Conservation (phyloP, 495 filamentous ascomycete genomes). For the Penicillium paxilli region DNA sequence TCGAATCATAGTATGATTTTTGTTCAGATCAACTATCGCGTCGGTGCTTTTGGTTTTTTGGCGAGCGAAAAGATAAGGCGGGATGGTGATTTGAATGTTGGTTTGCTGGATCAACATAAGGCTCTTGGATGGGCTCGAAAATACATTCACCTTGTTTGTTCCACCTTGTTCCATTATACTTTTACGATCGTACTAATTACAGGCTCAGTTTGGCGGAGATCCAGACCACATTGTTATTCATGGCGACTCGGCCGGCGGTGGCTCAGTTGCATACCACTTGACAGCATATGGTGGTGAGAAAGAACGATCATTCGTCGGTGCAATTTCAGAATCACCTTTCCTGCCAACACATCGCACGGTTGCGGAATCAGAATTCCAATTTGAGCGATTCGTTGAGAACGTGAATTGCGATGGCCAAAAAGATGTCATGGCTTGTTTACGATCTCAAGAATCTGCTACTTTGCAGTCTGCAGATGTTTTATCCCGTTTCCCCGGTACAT, state of each 20-base stretch:
- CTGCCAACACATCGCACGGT: constrained; percentile 61
- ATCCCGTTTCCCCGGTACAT: constrained; percentile 51
- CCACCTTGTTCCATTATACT: neutral
- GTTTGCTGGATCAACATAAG: constrained; percentile 65
- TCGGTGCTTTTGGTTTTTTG: constrained; percentile 69
- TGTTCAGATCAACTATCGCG: constrained; percentile 75
- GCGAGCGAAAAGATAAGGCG: constrained; percentile 56
- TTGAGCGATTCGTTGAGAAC: constrained; percentile 52
- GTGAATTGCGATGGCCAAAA: constrained; percentile 42
- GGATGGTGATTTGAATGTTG: constrained; percentile 56
- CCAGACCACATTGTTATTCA: constrained; percentile 68
- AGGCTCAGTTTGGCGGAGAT: constrained; percentile 63
- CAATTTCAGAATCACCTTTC: constrained; percentile 59
- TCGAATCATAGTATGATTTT: constrained; percentile 56
- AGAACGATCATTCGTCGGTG: constrained; percentile 57
- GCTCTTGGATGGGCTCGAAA: constrained; percentile 63
- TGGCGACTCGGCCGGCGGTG: constrained; percentile 67
- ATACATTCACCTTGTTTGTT: constrained; percentile 39
- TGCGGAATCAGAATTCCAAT: constrained; percentile 59
- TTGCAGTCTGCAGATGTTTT: constrained; percentile 50
- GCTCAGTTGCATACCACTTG: constrained; percentile 63
- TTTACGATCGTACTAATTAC: neutral
- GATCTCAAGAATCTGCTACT: constrained; percentile 41
- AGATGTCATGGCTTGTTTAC: constrained; percentile 57
- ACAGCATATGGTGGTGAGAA: constrained; percentile 56